Evolutionary conservation across 768 basidiomycete species (phyloP), one percentile per base, ranked within the genome.

Genomic region (Boletus barrowsii): DNA sequence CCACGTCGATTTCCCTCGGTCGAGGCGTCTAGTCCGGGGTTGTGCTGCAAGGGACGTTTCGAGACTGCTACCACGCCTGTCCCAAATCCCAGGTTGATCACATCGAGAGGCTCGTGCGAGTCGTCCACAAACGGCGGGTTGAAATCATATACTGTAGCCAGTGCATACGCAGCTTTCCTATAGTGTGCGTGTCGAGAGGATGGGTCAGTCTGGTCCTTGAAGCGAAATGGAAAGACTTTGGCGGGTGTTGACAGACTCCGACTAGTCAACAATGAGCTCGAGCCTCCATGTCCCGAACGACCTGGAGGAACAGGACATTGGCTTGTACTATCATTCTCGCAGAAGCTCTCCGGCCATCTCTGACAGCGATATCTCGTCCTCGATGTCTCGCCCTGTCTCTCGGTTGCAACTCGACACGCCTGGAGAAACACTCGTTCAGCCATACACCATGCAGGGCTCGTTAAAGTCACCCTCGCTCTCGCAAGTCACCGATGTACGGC

Each of bases 31-130:
- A 24, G 35, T 10, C 52, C 50, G 26, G 76, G 70, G 57, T 82
- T 83, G 44, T 64, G 53, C 36, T 72, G 66, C 45, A 84, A 72
- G n/a, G n/a, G n/a, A n/a, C n/a, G n/a, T n/a, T n/a, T n/a, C n/a
- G n/a, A n/a, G n/a, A n/a, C n/a, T n/a, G n/a, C n/a, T n/a, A n/a
- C n/a, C n/a, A n/a, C n/a, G n/a, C n/a, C n/a, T n/a, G n/a, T n/a
- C 3, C 93, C 91, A 11, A 90, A 87, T 11, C 92, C 93, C 5
- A 94, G 78, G 70, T 95, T 92, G 48, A 96, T 66, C 14, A 85
- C 72, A 1, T 75, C 73, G 17, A 65, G 67, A 54, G 49, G 47
- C 24, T 42, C 29, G 17, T 1, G 3, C 41, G 10, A 18, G 20
- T 66, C 59, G 4, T 53, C 42, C 51, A 75, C 58, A 56, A 86